These are phyloP conservation scores for Kodamaea sp. DNA, from an alignment of 1,139 yeast genomes.

Conservation along the genomic window DNA sequence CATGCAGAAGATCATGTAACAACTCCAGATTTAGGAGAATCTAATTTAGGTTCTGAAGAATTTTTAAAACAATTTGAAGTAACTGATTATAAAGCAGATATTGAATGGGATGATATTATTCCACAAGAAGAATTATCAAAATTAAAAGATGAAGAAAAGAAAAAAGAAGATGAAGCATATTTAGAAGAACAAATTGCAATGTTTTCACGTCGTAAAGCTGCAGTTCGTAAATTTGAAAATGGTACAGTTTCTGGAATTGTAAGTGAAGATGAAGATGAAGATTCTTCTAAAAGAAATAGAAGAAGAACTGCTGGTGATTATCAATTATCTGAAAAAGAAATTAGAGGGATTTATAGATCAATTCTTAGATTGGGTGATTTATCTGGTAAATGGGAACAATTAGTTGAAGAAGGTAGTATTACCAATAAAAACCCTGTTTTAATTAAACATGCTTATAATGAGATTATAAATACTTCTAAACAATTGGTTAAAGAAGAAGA, in stretches of 20 bases:
- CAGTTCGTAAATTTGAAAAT: constrained; percentile 49
- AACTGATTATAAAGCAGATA: constrained; percentile 96
- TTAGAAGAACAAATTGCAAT: constrained; percentile 86
- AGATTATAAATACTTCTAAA: constrained; percentile 59
- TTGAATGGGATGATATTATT: constrained; percentile 98
- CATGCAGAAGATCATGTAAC: constrained; percentile 98
- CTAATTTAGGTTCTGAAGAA: constrained; percentile 97
- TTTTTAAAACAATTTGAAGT: constrained; percentile 96
- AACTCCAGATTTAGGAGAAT: constrained; percentile 93
- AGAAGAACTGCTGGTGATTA: constrained; percentile 45
- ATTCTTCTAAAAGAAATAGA: constrained; percentile 29
- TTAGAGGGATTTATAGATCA: constrained; percentile 82
- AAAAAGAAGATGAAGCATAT: constrained; percentile 78
- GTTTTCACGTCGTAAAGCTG: constrained; percentile 77
- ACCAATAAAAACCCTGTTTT: constrained; percentile 84
- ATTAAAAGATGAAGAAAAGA: constrained; percentile 87
- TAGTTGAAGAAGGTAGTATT: constrained; percentile 86
- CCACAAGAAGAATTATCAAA: constrained; percentile 91
- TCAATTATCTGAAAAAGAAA: constrained; percentile 77
- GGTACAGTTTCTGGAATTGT: constrained; percentile 9
- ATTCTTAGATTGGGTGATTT: constrained; percentile 81
- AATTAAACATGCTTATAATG: constrained; percentile 72
- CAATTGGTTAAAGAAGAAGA: constrained; percentile 67
- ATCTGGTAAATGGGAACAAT: constrained; percentile 75
- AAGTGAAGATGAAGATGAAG: constrained; percentile 39